Conservation (phyloP, 306 rosid species). For the Vicia sativa region DNA sequence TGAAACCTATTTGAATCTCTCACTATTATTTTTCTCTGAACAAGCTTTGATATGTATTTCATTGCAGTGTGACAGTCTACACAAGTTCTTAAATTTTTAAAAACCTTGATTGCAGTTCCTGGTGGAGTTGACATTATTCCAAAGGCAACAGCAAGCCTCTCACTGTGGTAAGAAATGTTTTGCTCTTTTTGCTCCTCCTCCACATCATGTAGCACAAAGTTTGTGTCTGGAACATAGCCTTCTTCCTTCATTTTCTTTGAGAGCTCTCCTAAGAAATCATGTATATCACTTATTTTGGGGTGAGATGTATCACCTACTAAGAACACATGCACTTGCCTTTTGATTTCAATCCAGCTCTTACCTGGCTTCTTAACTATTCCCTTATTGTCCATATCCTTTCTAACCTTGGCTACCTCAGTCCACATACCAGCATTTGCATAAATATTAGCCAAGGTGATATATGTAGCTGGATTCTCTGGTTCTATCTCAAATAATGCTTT, state of each 20-base stretch:
- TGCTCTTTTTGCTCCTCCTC: constrained; percentile 72
- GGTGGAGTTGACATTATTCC: constrained; percentile 71
- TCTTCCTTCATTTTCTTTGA: constrained; percentile 64
- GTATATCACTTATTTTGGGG: constrained; percentile 59
- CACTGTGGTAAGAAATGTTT: constrained; percentile 67
- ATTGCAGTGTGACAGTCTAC: constrained; percentile 69
- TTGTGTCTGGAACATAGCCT: constrained; percentile 72
- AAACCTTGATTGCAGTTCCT: constrained; percentile 60
- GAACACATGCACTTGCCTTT: constrained; percentile 59
- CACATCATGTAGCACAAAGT: constrained; percentile 67
- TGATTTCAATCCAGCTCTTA: constrained; percentile 71
- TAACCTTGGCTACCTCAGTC: constrained; percentile 58
- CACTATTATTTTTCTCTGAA: constrained; percentile 50
- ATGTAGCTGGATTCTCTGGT: constrained; percentile 72
- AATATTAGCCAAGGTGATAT: constrained; percentile 64
- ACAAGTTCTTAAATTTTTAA: constrained; percentile 71
- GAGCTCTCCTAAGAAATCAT: constrained; percentile 50
- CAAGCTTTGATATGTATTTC: constrained; percentile 58
- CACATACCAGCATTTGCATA: constrained; percentile 67
- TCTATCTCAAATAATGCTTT: constrained; percentile 67
- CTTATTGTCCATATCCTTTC: constrained; percentile 53
- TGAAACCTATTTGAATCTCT: constrained; percentile 77
- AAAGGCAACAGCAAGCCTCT: constrained; percentile 71
- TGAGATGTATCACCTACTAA: constrained; percentile 64
- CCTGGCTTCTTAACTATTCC: constrained; percentile 64